Percentiles rank a stretch among this genome's conserved stretches.
phyloP scores from a whole-genome alignment of 192 early-diverging fungal species.

The Entomortierella chlamydospora region DNA sequence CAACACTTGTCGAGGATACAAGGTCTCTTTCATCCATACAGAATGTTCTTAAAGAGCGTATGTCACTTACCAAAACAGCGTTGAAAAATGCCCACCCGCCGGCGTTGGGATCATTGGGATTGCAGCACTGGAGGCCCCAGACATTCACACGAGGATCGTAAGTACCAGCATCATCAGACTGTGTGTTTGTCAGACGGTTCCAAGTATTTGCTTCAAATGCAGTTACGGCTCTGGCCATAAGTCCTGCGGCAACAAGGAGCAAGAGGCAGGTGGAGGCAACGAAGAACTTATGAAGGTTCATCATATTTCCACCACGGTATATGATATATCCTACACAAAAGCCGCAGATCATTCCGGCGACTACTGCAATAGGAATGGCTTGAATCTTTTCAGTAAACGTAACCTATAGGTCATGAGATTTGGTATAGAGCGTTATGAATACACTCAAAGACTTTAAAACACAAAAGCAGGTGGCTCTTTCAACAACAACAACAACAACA shows the following conservation, averaged over 20 bases:
- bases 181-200: slow-evolving; percentile 18
- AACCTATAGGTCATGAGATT: slow-evolving; percentile 30
- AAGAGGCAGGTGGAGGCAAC: slow-evolving; percentile 73
- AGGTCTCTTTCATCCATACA: too few species aligned
- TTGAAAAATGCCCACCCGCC: slow-evolving; percentile 77
- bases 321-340: slow-evolving; percentile 75
- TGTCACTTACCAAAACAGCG: slow-evolving; percentile 61
- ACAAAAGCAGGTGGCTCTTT: neutral
- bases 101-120: slow-evolving; percentile 52
- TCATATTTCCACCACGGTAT: slow-evolving; percentile 73
- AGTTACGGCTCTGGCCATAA: slow-evolving; percentile 72
- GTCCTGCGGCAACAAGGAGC: slow-evolving; percentile 82
- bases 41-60: neutral
- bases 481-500: neutral
- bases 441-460: too few species aligned
- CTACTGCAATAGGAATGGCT: slow-evolving; percentile 82
- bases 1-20: too few species aligned
- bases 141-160: slow-evolving; percentile 46
- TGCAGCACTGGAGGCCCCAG: slow-evolving; percentile 72
- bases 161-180: slow-evolving; percentile 20
- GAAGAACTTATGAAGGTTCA: slow-evolving; percentile 80
- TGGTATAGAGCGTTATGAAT: too few species aligned
- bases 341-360: slow-evolving; percentile 77
- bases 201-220: slow-evolving; percentile 56
- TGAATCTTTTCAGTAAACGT: slow-evolving; percentile 68